Evolutionary conservation across 495 filamentous ascomycete genomes (phyloP), one percentile per base, ranked within the genome.

Genomic region (Astrothelium macrocarpum): DNA sequence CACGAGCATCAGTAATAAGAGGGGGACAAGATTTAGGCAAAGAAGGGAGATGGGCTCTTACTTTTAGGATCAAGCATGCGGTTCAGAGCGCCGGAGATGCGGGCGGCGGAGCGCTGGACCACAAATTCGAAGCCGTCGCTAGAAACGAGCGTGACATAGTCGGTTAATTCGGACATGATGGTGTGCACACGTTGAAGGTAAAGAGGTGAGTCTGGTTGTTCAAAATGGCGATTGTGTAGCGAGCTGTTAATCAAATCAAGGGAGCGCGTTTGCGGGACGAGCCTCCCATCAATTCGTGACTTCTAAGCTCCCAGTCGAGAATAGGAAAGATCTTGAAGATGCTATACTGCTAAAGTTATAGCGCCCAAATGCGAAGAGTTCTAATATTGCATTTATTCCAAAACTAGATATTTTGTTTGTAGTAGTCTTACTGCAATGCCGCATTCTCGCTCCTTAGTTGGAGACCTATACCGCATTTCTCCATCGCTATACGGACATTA

Each of bases 71-170:
- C 87, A 49, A 98, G 74, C 91, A 96, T 96, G 68, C 85, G 81
- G 64, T 83, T 85, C 68, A 98, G 89, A 23, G 86, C 87, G 23
- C 86, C 86, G 23, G 90, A 90, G 59, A 89, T 74, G 65, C 82
- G 83, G 53, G 90, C 85, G 0, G 89, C 85, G 56, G 88, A 89
- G 53, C 91, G 86, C 5, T 86, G 85, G 39, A 97, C 76, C 58
- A 95, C 82, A 72, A 92, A 97, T 72, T 96, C 90, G 73, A 87
- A 96, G 53, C 86, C 89, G 72, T 97, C 95, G 63, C 78, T 81
- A 0, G 92, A 97, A 23, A 95, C 79, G 2, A 98, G 81, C 0
- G 94, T 96, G 61, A 97, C 85, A 68, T 88, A 97, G 65, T 88
- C 84, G 71, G 70, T 65, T 3, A 46, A 34, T 32, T 62, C 45